These are phyloP conservation scores for Cavenderia fasciculata DNA, from an alignment of 78 protist species.

Conservation along the genomic window DNA sequence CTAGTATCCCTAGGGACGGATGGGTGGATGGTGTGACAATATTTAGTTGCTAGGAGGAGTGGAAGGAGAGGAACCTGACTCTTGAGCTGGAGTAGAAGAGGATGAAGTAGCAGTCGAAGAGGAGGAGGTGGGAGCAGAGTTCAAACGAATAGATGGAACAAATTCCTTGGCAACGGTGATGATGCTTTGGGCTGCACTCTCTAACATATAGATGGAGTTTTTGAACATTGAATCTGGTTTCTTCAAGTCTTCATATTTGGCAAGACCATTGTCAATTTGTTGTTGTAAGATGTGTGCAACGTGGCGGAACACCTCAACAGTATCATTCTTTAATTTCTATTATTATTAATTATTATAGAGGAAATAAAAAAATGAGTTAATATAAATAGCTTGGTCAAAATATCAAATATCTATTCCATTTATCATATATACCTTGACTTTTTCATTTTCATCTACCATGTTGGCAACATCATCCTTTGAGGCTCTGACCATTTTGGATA, in stretches of 20 bases:
- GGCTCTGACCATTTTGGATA: neutral
- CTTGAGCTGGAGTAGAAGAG: too few relatives aligned
- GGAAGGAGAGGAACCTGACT: too few relatives aligned
- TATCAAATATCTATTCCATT: neutral
- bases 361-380: neutral
- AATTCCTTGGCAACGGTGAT: too few relatives aligned
- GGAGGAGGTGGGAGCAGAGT: too few relatives aligned
- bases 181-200: too few relatives aligned
- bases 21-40: too few relatives aligned
- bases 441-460: neutral
- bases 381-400: neutral
- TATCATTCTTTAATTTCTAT: slow-evolving; percentile 11
- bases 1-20: too few relatives aligned
- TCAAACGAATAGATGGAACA: too few relatives aligned
- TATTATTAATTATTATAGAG: too few relatives aligned
- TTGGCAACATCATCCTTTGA: neutral
- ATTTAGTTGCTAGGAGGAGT: too few relatives aligned
- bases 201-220: too few relatives aligned
- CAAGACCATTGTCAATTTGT: neutral
- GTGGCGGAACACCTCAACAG: neutral
- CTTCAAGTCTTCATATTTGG: neutral
- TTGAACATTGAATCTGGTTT: slow-evolving; percentile 6
- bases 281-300: neutral
- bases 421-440: slow-evolving; percentile 10
- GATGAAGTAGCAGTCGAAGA: too few relatives aligned